A percentile compares a stretch with the other conserved stretches of the same genome.
Conservation (phyloP, 2,329 filamentous ascomycete genomes). For the Aspergillus sp. region DNA sequence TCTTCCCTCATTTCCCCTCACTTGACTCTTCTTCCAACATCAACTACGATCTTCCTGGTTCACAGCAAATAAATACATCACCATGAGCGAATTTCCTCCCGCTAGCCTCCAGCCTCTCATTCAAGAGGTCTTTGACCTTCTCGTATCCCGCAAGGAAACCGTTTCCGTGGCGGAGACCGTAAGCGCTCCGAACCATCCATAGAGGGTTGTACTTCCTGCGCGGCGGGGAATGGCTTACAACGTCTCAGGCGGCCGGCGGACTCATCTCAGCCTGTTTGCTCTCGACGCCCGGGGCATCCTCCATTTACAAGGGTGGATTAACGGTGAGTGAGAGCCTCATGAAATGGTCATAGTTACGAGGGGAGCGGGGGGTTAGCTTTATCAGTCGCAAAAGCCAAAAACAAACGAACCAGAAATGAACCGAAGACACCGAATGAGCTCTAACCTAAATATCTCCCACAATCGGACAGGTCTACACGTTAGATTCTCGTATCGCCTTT, state of each 20-base stretch:
- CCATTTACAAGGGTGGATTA: slow-evolving; percentile 61
- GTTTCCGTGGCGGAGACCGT: slow-evolving; percentile 63
- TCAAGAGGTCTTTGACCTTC: slow-evolving; percentile 52
- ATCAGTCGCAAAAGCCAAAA: too few relatives aligned
- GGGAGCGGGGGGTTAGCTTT: too few relatives aligned
- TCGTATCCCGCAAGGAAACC: slow-evolving; percentile 57
- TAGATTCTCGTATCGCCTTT: slow-evolving; percentile 57
- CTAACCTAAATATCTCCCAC: neutral
- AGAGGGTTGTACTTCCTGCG: neutral
- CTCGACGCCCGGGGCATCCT: slow-evolving; percentile 57
- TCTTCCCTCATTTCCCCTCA: neutral
- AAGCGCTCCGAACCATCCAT: slow-evolving; percentile 12
- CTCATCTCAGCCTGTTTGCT: slow-evolving; percentile 61
- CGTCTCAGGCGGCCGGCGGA: slow-evolving; percentile 57
- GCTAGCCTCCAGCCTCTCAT: slow-evolving; percentile 43
- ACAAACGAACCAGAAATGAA: neutral
- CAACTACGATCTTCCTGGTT: neutral
- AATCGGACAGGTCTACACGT: slow-evolving; percentile 54
- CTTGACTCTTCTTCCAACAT: neutral
- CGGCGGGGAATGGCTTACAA: neutral
- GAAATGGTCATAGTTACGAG: neutral
- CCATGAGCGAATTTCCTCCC: slow-evolving; percentile 32
- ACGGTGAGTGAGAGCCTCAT: slow-evolving; percentile 38
- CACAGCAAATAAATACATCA: slow-evolving; percentile 5
- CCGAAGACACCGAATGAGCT: neutral